phyloP scores from a whole-genome alignment of 176 grass and related monocot genomes.

The Aegilops umbellulata region DNA sequence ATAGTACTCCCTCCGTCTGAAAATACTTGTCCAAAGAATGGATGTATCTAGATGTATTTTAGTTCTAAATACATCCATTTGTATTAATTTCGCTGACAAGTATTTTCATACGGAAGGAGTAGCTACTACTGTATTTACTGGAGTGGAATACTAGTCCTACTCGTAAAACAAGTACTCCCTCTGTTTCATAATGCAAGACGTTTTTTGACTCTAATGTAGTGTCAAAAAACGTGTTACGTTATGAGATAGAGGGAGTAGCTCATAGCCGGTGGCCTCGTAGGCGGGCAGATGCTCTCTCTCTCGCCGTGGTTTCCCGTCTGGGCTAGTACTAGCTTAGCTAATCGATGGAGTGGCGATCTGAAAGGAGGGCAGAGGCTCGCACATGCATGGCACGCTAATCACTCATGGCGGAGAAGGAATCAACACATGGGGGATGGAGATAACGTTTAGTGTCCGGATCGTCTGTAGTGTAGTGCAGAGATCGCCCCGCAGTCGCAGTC shows the following conservation, averaged over 20 bases:
- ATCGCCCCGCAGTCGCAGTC: background rate
- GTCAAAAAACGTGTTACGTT: too few relatives aligned
- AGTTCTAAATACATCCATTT: too few relatives aligned
- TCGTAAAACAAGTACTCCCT: too few relatives aligned
- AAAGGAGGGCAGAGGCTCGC: background rate
- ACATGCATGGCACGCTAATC: constrained; percentile 41
- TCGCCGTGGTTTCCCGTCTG: background rate
- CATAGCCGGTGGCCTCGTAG: background rate
- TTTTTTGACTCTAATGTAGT: too few relatives aligned
- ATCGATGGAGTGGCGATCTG: background rate
- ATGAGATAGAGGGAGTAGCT: too few relatives aligned
- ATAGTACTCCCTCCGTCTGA: too few relatives aligned
- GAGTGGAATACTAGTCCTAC: background rate
- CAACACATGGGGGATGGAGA: background rate
- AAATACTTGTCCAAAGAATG: too few relatives aligned
- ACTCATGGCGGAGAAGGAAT: background rate
- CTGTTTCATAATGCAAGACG: too few relatives aligned
- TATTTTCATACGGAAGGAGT: too few relatives aligned
- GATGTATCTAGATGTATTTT: too few relatives aligned
- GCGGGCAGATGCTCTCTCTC: background rate
- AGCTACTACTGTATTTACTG: background rate
- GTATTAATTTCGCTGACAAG: too few relatives aligned
- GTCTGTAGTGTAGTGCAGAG: background rate
- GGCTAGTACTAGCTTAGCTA: background rate
- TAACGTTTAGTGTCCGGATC: constrained; percentile 16